These are phyloP conservation scores for Lichenothelia convexa DNA, from an alignment of 495 filamentous ascomycete species.

Conservation along the genomic window DNA sequence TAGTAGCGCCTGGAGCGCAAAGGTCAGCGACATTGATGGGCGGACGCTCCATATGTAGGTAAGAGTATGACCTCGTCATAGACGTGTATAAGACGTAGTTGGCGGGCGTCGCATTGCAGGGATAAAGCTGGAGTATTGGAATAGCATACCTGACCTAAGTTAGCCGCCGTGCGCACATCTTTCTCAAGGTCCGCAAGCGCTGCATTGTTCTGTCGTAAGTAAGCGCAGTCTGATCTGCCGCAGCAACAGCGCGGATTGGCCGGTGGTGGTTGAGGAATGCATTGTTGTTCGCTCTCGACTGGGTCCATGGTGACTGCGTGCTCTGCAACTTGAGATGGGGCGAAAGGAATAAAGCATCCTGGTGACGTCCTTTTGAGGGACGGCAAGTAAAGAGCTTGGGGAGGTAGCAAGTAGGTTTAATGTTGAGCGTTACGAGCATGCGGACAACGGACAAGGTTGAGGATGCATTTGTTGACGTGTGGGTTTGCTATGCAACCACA, in stretches of 20 bases:
- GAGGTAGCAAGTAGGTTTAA: no score
- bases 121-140: not conserved
- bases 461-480: no score
- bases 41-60: not conserved
- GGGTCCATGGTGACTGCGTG: no score
- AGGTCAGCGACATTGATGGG: constrained; percentile 39
- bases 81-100: not conserved
- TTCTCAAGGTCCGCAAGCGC: constrained; percentile 64
- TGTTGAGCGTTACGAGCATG: no score
- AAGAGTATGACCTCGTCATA: constrained; percentile 2
- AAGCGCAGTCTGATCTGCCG: constrained; percentile 60
- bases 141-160: constrained; percentile 69
- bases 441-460: no score
- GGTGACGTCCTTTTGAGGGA: no score
- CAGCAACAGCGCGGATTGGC: constrained; percentile 49
- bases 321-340: no score
- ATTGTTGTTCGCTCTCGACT: no score
- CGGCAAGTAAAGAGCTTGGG: no score
- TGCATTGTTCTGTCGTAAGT: constrained; percentile 58
- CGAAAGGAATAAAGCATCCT: no score
- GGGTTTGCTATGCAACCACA: no score
- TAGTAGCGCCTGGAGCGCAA: constrained; percentile 69
- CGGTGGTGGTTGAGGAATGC: no score
- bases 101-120: not conserved
- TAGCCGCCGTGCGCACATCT: constrained; percentile 67